Evolutionary conservation across 2,329 filamentous ascomycete genomes (phyloP), one percentile per base, ranked within the genome.

Genomic region (Dactylellina parvicollis): DNA sequence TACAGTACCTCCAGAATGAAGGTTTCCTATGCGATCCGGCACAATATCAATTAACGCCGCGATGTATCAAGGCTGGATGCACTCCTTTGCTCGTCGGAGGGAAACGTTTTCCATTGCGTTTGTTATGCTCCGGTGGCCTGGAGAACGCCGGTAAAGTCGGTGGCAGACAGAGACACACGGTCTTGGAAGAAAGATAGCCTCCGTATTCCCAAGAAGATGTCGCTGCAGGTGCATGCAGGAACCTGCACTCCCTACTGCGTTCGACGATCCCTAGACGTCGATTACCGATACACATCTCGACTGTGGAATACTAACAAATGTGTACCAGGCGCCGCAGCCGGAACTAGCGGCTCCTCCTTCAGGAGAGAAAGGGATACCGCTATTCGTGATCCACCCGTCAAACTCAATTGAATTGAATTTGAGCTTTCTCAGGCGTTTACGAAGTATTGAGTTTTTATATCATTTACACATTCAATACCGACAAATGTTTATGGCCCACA

Each of bases 1-100:
- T 65, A 59, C 40, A 67, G 52, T 38, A 59, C 47, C 46, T 47
- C 28, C 34, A 69, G 55, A 69, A 69, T 60, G 55, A 26, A 44
- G 38, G 30, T 55, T 55, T 55, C 55, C 55, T 34, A 54, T 55
- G 55, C 55, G 12, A 61, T 61, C 34, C 34, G 34, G 64, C 55
- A 60, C 56, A 61, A 59, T 46, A 69, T 42, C 32, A 30, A 20
- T 60, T 66, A 57, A 59, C 62, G 44, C 52, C 62, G 52, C 44
- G 44, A 42, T 67, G 44, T 24, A 55, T 54, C 61, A 42, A 40
- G 32, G 24, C n/a, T 22, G 22, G 32, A 24, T 12, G n/a, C 32
- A 38, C 34, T 61, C 64, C 64, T 69, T 14, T 42, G 18, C 24
- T 16, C 42, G n/a, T 18, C 62, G 62, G 62, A 56, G 54, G 40